Evolutionary conservation across 331 rosid genomes (phyloP).

Genomic region (Quercus phellos): DNA sequence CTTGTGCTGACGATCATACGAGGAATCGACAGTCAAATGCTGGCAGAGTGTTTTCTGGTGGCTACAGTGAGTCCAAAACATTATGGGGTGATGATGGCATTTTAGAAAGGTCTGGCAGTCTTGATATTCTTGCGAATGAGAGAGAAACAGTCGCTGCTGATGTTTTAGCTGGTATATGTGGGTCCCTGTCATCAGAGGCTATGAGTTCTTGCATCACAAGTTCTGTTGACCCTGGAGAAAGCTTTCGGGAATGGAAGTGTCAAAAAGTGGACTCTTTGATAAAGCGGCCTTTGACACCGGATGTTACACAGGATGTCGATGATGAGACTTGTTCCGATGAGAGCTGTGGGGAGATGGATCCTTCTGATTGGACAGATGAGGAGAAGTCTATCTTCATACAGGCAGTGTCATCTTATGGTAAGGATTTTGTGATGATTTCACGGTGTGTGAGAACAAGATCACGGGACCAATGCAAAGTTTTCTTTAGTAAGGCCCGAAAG

Average conservation of each 20-base stretch:
- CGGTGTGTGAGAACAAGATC: slow-evolving; percentile 65
- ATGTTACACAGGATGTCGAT: slow-evolving; percentile 44
- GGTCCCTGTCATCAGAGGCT: slow-evolving; percentile 81
- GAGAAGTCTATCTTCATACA: slow-evolving; percentile 73
- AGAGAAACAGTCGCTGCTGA: slow-evolving; percentile 87
- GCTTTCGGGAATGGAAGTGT: slow-evolving; percentile 43
- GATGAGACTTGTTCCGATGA: slow-evolving; percentile 90
- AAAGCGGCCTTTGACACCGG: slow-evolving; percentile 37
- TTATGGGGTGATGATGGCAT: slow-evolving; percentile 31
- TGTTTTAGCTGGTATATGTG: slow-evolving; percentile 87
- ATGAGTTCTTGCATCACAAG: slow-evolving; percentile 77
- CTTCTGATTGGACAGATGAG: slow-evolving; percentile 80
- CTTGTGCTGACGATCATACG: slow-evolving; percentile 44
- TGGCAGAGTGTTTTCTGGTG: slow-evolving; percentile 44
- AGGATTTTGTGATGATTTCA: slow-evolving; percentile 67
- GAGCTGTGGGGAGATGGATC: slow-evolving; percentile 87
- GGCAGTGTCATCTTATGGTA: slow-evolving; percentile 83
- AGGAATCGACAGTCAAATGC: slow-evolving; percentile 36
- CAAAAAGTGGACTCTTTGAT: slow-evolving; percentile 36
- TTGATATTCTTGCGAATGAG: slow-evolving; percentile 58
- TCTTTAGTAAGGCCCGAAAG: slow-evolving; percentile 89
- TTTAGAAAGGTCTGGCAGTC: slow-evolving; percentile 42
- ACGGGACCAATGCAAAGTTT: slow-evolving; percentile 80
- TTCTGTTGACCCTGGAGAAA: slow-evolving; percentile 60
- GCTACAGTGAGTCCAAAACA: slow-evolving; percentile 34